Evolutionary conservation across 306 rosid species (phyloP), one percentile per base, ranked within the genome.

Genomic region (Argentina anserina): DNA sequence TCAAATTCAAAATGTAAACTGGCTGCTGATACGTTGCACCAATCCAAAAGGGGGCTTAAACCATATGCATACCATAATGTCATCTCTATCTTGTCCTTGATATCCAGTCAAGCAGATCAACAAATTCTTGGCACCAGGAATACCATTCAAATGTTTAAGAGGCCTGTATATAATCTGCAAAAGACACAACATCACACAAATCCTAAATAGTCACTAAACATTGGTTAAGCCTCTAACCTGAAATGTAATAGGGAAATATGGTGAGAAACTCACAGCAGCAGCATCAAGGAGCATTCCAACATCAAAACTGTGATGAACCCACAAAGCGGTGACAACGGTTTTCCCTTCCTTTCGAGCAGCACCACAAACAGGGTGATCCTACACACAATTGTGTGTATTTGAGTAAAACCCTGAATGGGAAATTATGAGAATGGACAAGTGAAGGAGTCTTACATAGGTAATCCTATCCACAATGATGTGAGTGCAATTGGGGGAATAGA

Each of bases 291-390:
- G 84, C 86, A 81, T 70, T 78, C 92, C 97, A 67, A 81, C 47
- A 66, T 91, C 99, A 65, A 82, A 86, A 81, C 91, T 87, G 37
- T 94, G 96, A 23, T 89, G 90, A 65, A 94, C 95, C 99, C 99
- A 94, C 78, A 88, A 69, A 15, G 82, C 85, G 10, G 95, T 94
- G 66, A 94, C 93, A n/a, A 94, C 74, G 25, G 75, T 74, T 83
- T 91, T 94, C 76, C 92, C 75, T 39, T 88, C 90, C 14, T 82
- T 75, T 76, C 95, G 88, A 1, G 99, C 96, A 70, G 91, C 87
- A 84, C 77, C 80, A 52, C 99, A 95, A 23, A 87, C 71, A 43
- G 91, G 86, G 80, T 95, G 88, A 28, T 90, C 99, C 99, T 94
- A 69, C 1, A 28, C 21, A 31, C 65, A 59, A 21, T 52, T 3